Base-by-base conservation (phyloP, 176 grass and related monocot genomes). In the Rhynchospora tenuis region DNA sequence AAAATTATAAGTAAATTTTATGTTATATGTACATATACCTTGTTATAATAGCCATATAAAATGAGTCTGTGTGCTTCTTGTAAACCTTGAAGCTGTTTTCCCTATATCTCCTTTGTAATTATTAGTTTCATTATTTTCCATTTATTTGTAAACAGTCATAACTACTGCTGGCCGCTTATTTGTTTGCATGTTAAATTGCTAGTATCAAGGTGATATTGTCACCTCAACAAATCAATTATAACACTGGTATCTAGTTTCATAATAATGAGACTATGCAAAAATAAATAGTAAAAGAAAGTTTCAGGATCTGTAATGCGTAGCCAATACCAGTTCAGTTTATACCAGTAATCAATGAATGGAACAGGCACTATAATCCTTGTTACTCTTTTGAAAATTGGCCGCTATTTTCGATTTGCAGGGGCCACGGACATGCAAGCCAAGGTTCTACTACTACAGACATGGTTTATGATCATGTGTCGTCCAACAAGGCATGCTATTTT, bases 401-500 rank as follows among this genome's bases (percentile, higher is more conserved):
- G 51, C 84, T 78, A 22, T 88, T 55, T 68, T 29, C 24, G 71
- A 7, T 90, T 67, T 90, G 38, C 86, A 99, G 93, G 79, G 86
- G 88, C 16, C 87, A 91, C 82, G 42, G 13, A 16, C 91, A 83
- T 80, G 52, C 83, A 75, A 20, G 69, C 29, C 81, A 50, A 51
- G 33, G 54, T 84, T 84, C 86, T 85, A 84, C 78, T 69, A 58
- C 64, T 2, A 73, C 84, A 42, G 88, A 86, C 81, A 50, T 73
- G 85, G 62, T 84, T 85, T 86, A 90, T 85, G 89, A 64, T 86
- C 93, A 91, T 61, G 91, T 99, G 44, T 84, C 91, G 80, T 99
- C 93, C 76, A 83, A 92, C 84, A 90, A 95, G 93, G 96, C 93
- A 89, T 87, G 75, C 7, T 58, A 64, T 76, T 48, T 80, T 14